A percentile compares a stretch with the other conserved stretches of the same genome.
These are phyloP conservation scores for Plasmodium gaboni DNA, from an alignment of 169 alveolate genomes.

Conservation along the genomic window DNA sequence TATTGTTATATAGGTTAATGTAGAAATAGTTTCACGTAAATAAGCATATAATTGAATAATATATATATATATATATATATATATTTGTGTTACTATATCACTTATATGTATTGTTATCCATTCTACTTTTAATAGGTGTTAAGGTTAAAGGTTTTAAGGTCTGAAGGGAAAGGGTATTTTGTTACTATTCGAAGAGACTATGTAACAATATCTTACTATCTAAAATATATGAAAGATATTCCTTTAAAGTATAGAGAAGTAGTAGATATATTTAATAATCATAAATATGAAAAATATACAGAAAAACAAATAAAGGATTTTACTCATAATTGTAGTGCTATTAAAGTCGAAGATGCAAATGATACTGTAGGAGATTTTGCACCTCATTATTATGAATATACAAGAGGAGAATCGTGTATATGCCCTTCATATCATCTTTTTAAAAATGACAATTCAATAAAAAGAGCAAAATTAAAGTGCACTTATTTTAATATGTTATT, in stretches of 20 bases:
- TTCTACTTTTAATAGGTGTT: conserved; percentile 17
- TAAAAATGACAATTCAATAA: conserved; percentile 42
- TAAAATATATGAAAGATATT: conserved; percentile 64
- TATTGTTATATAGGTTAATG: neutral
- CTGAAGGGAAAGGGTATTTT: conserved; percentile 68
- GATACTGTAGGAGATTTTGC: conserved; percentile 33
- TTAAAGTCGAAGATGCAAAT: conserved; percentile 50
- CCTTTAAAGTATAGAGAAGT: conserved; percentile 68
- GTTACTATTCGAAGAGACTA: conserved; percentile 73
- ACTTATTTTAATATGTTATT: conserved; percentile 59
- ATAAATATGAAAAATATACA: conserved; percentile 32
- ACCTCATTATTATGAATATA: conserved; percentile 60
- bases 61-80: conserved; percentile 2
- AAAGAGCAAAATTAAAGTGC: conserved; percentile 58
- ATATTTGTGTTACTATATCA: neutral
- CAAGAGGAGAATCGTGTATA: conserved; percentile 56
- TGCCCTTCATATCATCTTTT: conserved; percentile 55
- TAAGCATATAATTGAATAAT: neutral
- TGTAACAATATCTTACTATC: conserved; percentile 43
- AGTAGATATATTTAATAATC: conserved; percentile 50
- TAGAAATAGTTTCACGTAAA: neutral
- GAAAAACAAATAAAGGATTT: conserved; percentile 15
- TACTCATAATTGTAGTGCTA: conserved; percentile 25
- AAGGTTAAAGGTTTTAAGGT: conserved; percentile 40
- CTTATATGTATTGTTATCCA: neutral